Base-by-base conservation (phyloP, 768 basidiomycete genomes). In the Mycena crocata region DNA sequence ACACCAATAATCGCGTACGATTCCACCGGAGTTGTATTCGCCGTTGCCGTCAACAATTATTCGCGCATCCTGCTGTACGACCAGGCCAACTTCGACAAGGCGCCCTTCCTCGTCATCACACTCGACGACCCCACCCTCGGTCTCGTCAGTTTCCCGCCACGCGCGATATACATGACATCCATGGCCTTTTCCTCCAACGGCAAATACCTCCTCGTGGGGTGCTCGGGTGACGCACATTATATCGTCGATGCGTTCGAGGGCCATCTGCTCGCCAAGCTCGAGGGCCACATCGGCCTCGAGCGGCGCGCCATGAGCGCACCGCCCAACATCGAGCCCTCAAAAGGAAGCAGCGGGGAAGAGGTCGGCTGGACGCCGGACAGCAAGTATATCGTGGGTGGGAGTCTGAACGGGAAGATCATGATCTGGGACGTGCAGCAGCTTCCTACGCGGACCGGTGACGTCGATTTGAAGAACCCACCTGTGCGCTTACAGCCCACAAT, bases 321-420 rank as follows among this genome's bases (percentile, higher is more conserved):
- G 21, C 85, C 82, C 21, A 86, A 80, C 58, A 90, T 94, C 71
- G 85, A 90, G 76, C 89, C 94, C 57, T 75, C 83, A 19, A 90
- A 91, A 69, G 96, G 95, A 2, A 89, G 87, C 61, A 96, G 95
- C 65, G 94, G 96, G 15, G 95, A 98, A 76, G 98, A 99, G 80
- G 92, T 96, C 5, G 87, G 87, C 14, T 99, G 95, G 94, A 96
- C 94, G 3, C 93, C 95, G 0, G 97, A 99, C 77, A 95, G 95
- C 78, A 93, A 93, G 77, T 99, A 87, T 72, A 85, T 99, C 45
- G 77, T 98, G 7, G 86, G 93, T 24, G 98, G 98, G 57, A 91
- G 90, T 74, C 84, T 93, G 32, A 90, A 96, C 74, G 98, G 98
- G 48, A 89, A 87, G 71, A 82, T 99, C n/a, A 77, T 86, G 50